A percentile compares a stretch with the other conserved stretches of the same genome.
phyloP scores from a whole-genome alignment of 495 filamentous ascomycete species.

The Podospora fimiseda region DNA sequence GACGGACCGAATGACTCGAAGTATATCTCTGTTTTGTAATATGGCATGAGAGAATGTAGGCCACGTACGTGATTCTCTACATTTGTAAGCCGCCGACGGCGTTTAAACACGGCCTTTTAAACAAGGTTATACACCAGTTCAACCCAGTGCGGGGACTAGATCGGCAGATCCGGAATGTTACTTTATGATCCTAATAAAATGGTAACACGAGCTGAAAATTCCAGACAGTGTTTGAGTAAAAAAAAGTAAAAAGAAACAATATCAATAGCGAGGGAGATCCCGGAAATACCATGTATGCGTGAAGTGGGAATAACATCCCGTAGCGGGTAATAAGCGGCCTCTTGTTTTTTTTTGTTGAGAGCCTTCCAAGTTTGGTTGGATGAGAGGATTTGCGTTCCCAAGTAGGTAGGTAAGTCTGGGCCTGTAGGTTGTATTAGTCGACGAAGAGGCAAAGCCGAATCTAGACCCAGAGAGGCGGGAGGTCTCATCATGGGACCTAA shows the following conservation, averaged over 20 bases:
- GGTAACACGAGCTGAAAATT: neutral
- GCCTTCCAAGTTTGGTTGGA: too few species aligned
- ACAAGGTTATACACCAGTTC: neutral
- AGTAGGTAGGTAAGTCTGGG: neutral
- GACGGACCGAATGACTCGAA: neutral
- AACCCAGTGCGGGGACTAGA: neutral
- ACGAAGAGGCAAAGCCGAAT: neutral
- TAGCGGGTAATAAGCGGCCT: too few species aligned
- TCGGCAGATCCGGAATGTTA: constrained; percentile 4
- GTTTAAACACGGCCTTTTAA: too few species aligned
- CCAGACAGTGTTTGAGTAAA: neutral
- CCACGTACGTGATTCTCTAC: neutral
- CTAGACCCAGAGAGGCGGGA: neutral
- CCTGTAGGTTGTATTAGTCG: neutral
- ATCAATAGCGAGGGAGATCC: too few species aligned
- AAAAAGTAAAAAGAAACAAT: too few species aligned
- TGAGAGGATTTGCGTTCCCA: too few species aligned
- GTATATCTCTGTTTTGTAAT: neutral
- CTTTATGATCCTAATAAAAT: neutral
- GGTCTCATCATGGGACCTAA: neutral
- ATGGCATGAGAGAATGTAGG: neutral
- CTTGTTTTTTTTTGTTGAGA: too few species aligned
- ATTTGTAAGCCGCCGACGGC: neutral
- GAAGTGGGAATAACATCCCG: too few species aligned
- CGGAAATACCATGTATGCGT: too few species aligned